Evolutionary conservation across 1,284 basidiomycete genomes (phyloP).

Genomic region (Vanrija sp.): DNA sequence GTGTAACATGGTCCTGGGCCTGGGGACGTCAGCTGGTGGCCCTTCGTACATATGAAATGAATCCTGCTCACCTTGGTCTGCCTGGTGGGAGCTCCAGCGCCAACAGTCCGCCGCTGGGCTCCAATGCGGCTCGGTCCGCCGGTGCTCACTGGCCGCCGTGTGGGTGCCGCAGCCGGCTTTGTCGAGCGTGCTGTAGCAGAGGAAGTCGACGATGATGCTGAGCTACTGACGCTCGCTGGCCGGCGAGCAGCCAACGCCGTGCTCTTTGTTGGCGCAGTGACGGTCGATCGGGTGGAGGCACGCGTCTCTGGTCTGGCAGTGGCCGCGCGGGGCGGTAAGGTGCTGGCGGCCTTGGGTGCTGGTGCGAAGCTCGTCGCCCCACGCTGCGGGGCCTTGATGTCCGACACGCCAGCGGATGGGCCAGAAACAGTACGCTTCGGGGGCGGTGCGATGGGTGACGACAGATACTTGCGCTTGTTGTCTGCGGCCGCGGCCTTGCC

Average conservation of each 20-base stretch:
- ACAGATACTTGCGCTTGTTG: slow-evolving; percentile 34
- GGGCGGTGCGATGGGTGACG: slow-evolving; percentile 22
- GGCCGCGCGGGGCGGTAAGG: slow-evolving; percentile 12
- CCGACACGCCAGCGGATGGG: not conserved
- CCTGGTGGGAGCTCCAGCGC: no score
- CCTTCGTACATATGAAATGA: no score
- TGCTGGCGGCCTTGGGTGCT: not conserved
- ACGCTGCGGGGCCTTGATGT: not conserved
- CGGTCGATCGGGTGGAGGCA: no score
- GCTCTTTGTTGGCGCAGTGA: no score
- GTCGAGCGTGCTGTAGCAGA: not conserved
- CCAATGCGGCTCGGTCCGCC: no score
- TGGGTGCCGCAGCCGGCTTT: not conserved
- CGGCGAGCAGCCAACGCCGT: not conserved
- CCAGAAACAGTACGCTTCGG: slow-evolving; percentile 30
- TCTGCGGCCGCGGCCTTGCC: not conserved
- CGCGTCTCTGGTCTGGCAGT: slow-evolving; percentile 9
- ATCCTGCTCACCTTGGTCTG: no score
- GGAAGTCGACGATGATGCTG: not conserved
- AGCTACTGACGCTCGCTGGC: not conserved
- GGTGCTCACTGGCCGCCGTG: no score
- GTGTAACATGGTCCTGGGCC: not conserved
- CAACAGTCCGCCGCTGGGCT: no score
- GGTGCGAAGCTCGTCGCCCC: not conserved
- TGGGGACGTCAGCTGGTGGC: no score